A percentile compares a stretch with the other conserved stretches of the same genome.
Conservation (phyloP, 495 filamentous ascomycete genomes). For the Penicillium steckii region DNA sequence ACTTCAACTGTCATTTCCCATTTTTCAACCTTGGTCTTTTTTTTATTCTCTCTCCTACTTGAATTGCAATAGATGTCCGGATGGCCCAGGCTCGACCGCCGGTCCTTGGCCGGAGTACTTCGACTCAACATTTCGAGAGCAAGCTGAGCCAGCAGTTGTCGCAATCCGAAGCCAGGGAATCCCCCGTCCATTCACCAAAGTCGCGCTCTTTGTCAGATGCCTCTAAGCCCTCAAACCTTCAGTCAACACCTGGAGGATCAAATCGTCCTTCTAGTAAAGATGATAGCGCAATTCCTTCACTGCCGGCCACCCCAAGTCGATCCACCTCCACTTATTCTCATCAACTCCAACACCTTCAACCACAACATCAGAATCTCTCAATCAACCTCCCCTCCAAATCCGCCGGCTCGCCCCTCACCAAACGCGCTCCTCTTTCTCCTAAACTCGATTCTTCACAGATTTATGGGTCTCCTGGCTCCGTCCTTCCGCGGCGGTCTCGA, state of each 20-base stretch:
- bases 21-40: background rate
- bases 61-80: slow-evolving; percentile 6
- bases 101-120: slow-evolving; percentile 21
- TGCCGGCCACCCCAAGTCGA: slow-evolving; percentile 64
- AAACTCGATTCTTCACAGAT: slow-evolving; percentile 79
- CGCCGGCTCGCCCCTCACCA: slow-evolving; percentile 54
- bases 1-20: background rate
- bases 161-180: slow-evolving; percentile 15
- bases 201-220: slow-evolving; percentile 47
- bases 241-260: slow-evolving; percentile 27
- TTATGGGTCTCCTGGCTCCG: slow-evolving; percentile 80
- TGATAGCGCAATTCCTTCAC: slow-evolving; percentile 64
- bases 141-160: slow-evolving; percentile 39
- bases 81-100: slow-evolving; percentile 27
- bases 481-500: slow-evolving; percentile 80
- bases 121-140: slow-evolving; percentile 35
- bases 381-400: slow-evolving; percentile 68
- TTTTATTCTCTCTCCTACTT: background rate
- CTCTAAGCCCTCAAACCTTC: slow-evolving; percentile 31
- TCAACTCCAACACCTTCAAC: no score
- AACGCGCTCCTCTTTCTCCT: slow-evolving; percentile 74
- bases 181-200: slow-evolving; percentile 30
- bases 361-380: slow-evolving; percentile 58
- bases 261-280: slow-evolving; percentile 62
- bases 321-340: slow-evolving; percentile 35